A percentile compares a stretch with the other conserved stretches of the same genome.
phyloP scores from a whole-genome alignment of 495 filamentous ascomycete genomes.

The Umbilicaria muhlenbergii region DNA sequence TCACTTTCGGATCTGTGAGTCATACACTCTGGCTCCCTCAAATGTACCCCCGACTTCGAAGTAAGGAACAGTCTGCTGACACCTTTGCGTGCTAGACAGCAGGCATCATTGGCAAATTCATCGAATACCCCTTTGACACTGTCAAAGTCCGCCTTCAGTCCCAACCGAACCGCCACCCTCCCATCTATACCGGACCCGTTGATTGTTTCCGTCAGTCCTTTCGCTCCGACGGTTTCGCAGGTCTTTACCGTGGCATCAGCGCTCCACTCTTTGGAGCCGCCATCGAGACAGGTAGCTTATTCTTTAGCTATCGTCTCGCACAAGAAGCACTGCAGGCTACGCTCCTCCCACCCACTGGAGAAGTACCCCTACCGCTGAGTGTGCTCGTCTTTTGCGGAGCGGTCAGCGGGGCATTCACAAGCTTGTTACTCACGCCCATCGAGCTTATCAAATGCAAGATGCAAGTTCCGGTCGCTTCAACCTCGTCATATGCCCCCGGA shows the following conservation, averaged over 20 bases:
- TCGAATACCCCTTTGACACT: slow-evolving; percentile 98
- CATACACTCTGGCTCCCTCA: not conserved
- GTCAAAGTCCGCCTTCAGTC: slow-evolving; percentile 66
- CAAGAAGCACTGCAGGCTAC: slow-evolving; percentile 51
- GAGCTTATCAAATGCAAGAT: slow-evolving; percentile 98
- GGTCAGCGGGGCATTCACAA: slow-evolving; percentile 78
- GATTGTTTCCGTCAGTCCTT: slow-evolving; percentile 89
- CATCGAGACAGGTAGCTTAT: slow-evolving; percentile 82
- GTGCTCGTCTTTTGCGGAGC: slow-evolving; percentile 65
- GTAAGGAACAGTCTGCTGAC: slow-evolving; percentile 4
- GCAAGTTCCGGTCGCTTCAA: slow-evolving; percentile 48
- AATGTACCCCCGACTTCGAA: not conserved
- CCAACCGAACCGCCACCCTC: slow-evolving; percentile 68
- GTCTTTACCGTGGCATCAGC: slow-evolving; percentile 85
- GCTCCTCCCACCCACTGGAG: slow-evolving; percentile 19
- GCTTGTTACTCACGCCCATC: slow-evolving; percentile 80
- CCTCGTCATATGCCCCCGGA: slow-evolving; percentile 23
- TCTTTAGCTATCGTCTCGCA: slow-evolving; percentile 67
- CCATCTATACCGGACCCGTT: slow-evolving; percentile 71
- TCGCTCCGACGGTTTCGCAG: slow-evolving; percentile 48
- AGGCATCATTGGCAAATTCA: slow-evolving; percentile 82
- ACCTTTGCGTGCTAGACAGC: slow-evolving; percentile 38
- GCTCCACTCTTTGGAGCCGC: slow-evolving; percentile 86
- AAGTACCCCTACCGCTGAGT: slow-evolving; percentile 42
- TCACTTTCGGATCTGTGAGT: slow-evolving; percentile 71